These are phyloP conservation scores for Verticillium dahliae DNA, from an alignment of 2,329 filamentous ascomycete species.

Conservation along the genomic window DNA sequence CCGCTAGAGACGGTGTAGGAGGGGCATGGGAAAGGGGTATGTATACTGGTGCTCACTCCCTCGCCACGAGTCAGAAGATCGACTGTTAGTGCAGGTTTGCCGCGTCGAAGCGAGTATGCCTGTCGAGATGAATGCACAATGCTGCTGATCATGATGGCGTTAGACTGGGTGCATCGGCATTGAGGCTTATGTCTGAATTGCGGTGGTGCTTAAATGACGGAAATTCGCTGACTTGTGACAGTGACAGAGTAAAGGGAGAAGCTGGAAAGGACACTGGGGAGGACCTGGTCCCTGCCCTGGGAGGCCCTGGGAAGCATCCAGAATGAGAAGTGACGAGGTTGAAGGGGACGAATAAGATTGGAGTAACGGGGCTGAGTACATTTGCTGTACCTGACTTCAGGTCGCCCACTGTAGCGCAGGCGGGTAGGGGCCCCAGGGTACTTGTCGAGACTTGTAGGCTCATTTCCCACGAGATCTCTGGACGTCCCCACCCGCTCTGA, in stretches of 20 bases:
- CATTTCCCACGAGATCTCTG: slow-evolving; percentile 3
- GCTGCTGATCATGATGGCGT: neutral
- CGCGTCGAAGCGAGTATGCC: neutral
- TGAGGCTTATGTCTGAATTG: neutral
- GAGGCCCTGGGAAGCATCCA: neutral
- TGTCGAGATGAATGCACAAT: neutral
- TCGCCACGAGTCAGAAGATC: neutral
- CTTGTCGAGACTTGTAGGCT: neutral
- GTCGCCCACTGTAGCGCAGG: neutral
- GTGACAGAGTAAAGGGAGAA: neutral
- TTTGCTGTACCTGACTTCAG: neutral
- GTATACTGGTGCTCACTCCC: neutral
- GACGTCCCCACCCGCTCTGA: neutral
- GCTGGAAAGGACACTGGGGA: neutral
- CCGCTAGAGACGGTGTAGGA: neutral
- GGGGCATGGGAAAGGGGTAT: neutral
- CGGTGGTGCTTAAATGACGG: neutral
- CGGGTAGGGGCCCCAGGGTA: neutral
- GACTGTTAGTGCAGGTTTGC: neutral
- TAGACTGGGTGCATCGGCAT: neutral
- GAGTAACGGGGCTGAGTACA: neutral
- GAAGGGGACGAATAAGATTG: slow-evolving; percentile 1
- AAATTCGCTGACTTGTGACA: neutral
- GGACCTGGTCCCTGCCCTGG: neutral
- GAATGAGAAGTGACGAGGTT: neutral